Percentiles rank a stretch among this genome's conserved stretches.
Evolutionary conservation across 345 rosid genomes (phyloP).

Genomic region (Angophora floribunda): DNA sequence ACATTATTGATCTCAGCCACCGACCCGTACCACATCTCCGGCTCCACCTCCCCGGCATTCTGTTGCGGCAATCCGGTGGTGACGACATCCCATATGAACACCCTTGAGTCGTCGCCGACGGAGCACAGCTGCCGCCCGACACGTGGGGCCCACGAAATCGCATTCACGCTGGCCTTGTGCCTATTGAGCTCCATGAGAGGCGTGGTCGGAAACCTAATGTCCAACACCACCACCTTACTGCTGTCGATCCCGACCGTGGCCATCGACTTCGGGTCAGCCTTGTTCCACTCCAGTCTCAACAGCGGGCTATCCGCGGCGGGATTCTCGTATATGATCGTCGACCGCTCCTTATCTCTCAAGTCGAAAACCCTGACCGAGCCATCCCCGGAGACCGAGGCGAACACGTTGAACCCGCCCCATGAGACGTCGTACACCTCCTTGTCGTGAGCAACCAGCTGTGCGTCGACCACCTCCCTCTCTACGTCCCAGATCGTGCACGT

Average conservation of each 20-base stretch:
- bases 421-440: slow-evolving; percentile 55
- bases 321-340: slow-evolving; percentile 51
- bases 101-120: slow-evolving; percentile 43
- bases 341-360: slow-evolving; percentile 45
- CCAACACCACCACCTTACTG: slow-evolving; percentile 32
- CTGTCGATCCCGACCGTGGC: slow-evolving; percentile 47
- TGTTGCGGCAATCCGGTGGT: not conserved
- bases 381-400: slow-evolving; percentile 53
- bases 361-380: slow-evolving; percentile 55
- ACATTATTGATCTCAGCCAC: slow-evolving; percentile 34
- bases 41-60: slow-evolving; percentile 9
- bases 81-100: slow-evolving; percentile 37
- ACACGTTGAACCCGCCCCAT: slow-evolving; percentile 46
- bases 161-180: slow-evolving; percentile 43
- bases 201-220: slow-evolving; percentile 43
- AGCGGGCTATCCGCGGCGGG: slow-evolving; percentile 17
- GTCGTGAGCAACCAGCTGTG: slow-evolving; percentile 53
- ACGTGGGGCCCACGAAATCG: slow-evolving; percentile 36
- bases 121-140: slow-evolving; percentile 34
- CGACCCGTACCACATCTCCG: slow-evolving; percentile 39
- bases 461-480: slow-evolving; percentile 25
- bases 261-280: slow-evolving; percentile 39
- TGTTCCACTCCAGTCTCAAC: slow-evolving; percentile 54
- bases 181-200: slow-evolving; percentile 27
- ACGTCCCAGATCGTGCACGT: slow-evolving; percentile 53